Conservation (phyloP, 306 rosid genomes). For the Sechiopsis laciniata region DNA sequence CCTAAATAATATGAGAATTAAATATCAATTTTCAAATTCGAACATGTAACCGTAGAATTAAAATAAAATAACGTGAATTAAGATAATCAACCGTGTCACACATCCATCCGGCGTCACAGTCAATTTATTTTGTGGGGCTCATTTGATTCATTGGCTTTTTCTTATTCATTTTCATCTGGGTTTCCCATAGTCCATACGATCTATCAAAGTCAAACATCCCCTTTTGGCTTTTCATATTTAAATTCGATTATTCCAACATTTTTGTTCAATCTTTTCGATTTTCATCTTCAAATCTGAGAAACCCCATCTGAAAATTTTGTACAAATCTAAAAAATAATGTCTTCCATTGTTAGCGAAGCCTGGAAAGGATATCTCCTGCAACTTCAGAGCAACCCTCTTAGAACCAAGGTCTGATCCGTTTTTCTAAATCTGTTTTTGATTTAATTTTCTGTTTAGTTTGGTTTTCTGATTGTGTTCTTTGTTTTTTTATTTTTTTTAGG, state of each 20-base stretch:
- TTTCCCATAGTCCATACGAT: no score
- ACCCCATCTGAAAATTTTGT: constrained; percentile 22
- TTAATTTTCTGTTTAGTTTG: not conserved
- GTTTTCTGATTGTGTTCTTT: not conserved
- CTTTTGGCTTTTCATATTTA: not conserved
- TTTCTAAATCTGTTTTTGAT: not conserved
- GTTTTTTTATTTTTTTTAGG: constrained; percentile 35
- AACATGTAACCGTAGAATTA: no score
- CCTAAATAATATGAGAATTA: no score
- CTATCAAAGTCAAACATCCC: not conserved
- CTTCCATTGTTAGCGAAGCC: constrained; percentile 53
- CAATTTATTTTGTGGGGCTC: no score
- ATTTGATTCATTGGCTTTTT: no score
- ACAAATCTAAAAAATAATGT: constrained; percentile 40
- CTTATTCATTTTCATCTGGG: no score
- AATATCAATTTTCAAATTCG: no score
- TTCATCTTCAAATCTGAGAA: not conserved
- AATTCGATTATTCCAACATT: not conserved
- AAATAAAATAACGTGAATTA: no score
- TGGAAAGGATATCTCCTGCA: constrained; percentile 60
- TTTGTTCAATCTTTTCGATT: not conserved
- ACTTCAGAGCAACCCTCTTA: constrained; percentile 77
- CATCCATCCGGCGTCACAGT: no score
- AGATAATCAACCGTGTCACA: no score
- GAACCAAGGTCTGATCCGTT: constrained; percentile 61